Conservation (phyloP, 352 stramenopile genomes). For the Globisporangium carolinianum region DNA sequence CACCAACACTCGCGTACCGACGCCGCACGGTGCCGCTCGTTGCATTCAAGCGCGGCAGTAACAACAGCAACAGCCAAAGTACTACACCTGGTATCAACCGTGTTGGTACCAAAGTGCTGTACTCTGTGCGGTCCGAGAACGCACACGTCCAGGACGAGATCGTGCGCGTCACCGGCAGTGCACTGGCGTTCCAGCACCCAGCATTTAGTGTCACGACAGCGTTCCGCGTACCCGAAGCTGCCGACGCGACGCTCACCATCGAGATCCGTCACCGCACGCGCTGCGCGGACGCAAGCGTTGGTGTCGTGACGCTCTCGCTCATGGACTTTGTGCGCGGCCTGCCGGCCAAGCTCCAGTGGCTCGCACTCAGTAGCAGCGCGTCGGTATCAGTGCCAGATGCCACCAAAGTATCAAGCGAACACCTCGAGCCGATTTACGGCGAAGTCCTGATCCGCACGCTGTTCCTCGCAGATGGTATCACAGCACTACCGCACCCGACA, state of each 20-base stretch:
- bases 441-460: slow-evolving; percentile 44
- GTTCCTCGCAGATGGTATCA: slow-evolving; percentile 53
- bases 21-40: slow-evolving; percentile 9
- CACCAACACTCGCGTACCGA: slow-evolving; percentile 1
- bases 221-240: slow-evolving; percentile 41
- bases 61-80: not conserved
- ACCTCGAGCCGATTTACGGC: slow-evolving; percentile 21
- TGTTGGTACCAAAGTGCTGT: slow-evolving; percentile 18
- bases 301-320: slow-evolving; percentile 25
- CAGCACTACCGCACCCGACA: slow-evolving; percentile 33
- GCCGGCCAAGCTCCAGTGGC: slow-evolving; percentile 57
- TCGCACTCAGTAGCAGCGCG: slow-evolving; percentile 17
- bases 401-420: not conserved
- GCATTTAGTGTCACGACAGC: slow-evolving; percentile 29
- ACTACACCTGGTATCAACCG: not conserved
- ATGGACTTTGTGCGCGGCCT: slow-evolving; percentile 51
- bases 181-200: slow-evolving; percentile 37
- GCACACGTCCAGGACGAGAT: slow-evolving; percentile 43
- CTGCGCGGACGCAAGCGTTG: slow-evolving; percentile 20
- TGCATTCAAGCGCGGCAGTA: not conserved
- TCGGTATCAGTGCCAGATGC: not conserved
- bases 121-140: slow-evolving; percentile 33
- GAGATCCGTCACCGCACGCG: slow-evolving; percentile 36
- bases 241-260: slow-evolving; percentile 32
- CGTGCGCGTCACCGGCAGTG: slow-evolving; percentile 28